Base-by-base conservation (phyloP, 2,329 filamentous ascomycete genomes). In the Colletotrichum cereale region DNA sequence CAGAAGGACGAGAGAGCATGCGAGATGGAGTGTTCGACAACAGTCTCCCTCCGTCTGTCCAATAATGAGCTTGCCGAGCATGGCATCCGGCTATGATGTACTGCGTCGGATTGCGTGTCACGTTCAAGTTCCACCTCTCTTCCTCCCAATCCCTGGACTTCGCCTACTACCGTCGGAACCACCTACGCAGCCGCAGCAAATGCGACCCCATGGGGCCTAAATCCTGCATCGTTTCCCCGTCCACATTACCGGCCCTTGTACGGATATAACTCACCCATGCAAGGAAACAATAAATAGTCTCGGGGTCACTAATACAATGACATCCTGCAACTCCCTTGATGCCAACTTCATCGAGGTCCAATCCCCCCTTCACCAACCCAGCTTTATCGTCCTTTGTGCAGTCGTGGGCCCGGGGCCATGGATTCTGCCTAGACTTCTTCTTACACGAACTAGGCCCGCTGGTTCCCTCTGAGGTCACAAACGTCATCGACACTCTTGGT, bases 241-340 rank as follows among this genome's bases (percentile, higher is more conserved):
- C 47, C 29, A 53, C 60, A 57, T 66, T 60, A 62, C 66, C 72
- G 72, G 66, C 44, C 55, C 64, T 73, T 26, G 60, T 48, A 62
- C 44, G 44, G 60, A 36, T 40, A 38, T 57, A 26, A 14, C 44
- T 50, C 8, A 10, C 29, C 16, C 26, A 38, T 29, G 38, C 14
- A 36, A 31, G 26, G 12, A 38, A 24, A 29, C n/a, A 26, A 44
- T 50, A 10, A 26, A 34, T 62, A 34, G 44, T 38, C 26, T 62
- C 31, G 16, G 8, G 31, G 42, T 14, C 42, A 50, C 60, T 16
- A 38, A 65, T 55, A 56, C 64, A 68, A 61, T 52, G 34, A 71
- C 36, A 62, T 66, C 48, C 66, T 50, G 26, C 55, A 48, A 36
- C 44, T 65, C 44, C 55, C 55, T 71, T 55, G 56, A 57, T 50